Evolutionary conservation across 129 eudicot species (phyloP).

Genomic region (Arctium minus): DNA sequence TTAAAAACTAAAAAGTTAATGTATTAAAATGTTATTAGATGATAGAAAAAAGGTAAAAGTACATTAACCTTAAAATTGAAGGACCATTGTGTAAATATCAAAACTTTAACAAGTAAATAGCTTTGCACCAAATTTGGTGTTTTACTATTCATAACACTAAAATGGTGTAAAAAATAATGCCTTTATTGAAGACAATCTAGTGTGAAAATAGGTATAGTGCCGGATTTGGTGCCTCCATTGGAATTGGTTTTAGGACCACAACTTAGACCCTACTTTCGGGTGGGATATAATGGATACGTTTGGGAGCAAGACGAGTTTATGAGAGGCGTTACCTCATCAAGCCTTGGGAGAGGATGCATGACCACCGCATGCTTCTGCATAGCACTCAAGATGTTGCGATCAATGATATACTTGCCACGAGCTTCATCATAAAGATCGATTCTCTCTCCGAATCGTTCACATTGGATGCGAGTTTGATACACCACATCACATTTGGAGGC

Average conservation of each 20-base stretch:
- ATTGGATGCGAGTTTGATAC: slow-evolving; percentile 94
- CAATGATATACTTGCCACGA: slow-evolving; percentile 89
- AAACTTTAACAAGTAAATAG: too few relatives aligned
- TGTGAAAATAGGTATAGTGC: not conserved
- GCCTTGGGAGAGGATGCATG: slow-evolving; percentile 99
- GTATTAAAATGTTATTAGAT: not conserved
- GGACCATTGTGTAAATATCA: too few relatives aligned
- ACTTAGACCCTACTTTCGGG: not conserved
- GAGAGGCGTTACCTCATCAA: slow-evolving; percentile 65
- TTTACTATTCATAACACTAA: too few relatives aligned
- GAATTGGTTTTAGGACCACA: not conserved
- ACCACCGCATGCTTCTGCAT: slow-evolving; percentile 96
- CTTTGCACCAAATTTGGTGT: too few relatives aligned
- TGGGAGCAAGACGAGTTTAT: not conserved
- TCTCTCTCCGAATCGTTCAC: slow-evolving; percentile 91
- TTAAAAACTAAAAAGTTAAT: too few relatives aligned
- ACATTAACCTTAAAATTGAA: too few relatives aligned
- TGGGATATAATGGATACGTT: not conserved
- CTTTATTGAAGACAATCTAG: not conserved
- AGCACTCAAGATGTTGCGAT: slow-evolving; percentile 52
- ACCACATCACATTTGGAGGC: slow-evolving; percentile 95
- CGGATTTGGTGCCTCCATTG: not conserved
- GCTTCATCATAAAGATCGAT: slow-evolving; percentile 78
- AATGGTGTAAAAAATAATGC: too few relatives aligned
- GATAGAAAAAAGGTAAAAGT: not conserved